Base-by-base conservation (phyloP, 2,329 filamentous ascomycete species). In the Curvularia eragrostidis region DNA sequence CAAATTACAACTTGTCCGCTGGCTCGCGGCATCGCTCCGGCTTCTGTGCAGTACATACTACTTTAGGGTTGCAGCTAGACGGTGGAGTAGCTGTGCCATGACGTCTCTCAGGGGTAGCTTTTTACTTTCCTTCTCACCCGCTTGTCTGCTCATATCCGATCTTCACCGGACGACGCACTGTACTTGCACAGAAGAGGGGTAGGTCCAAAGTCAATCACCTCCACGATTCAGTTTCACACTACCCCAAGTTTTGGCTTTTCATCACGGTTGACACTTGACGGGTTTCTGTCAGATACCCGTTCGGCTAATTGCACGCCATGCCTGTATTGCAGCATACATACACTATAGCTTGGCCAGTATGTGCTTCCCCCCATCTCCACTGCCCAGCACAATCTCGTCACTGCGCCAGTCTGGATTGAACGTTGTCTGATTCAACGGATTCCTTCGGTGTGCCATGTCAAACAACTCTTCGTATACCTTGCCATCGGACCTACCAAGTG, bases 391-490 rank as follows among this genome's bases (percentile, higher is more conserved):
- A 60, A 83, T 80, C 68, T 83, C 81, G 55, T 82, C 81, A 46
- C 70, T 80, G 63, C 74, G 73, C 71, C 79, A 83, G 57, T 82
- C 76, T 6, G 77, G 75, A 63, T 85, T 84, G 62, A 84, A 83
- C 0, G 80, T 83, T 9, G 79, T 70, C 52, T 70, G 69, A 56
- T 85, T 84, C 63, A 85, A 59, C 9, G 82, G 82, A 67, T 84
- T 84, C 62, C 79, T 66, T 44, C 79, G 71, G 73, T 84, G 82
- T 3, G 82, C 83, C 51, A 79, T 75, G 54, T 84, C 76, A 58
- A 79, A 85, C 41, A 84, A 65, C 54, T 84, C 80, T 64, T 85
- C 83, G 61, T 85, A 85, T 6, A 84, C 82, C 49, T 77, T 80
- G 1, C 83, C 83, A 66, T 85, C 82, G 54, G 77, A 80, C 42